These are phyloP conservation scores for Funneliformis caledonium DNA, from an alignment of 371 early-diverging fungal species.

Conservation along the genomic window DNA sequence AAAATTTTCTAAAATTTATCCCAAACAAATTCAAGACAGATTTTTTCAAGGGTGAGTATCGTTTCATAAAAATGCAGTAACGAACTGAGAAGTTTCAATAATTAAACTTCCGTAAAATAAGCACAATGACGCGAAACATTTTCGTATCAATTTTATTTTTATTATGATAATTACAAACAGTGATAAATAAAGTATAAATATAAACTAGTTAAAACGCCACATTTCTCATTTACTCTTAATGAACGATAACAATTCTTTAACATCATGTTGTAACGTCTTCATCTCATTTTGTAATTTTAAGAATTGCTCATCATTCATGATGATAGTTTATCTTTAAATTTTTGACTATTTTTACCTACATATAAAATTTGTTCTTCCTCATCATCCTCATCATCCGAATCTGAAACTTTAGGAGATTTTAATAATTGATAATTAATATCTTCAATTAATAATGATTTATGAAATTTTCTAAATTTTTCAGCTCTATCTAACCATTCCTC, in stretches of 20 bases:
- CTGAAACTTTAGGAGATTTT: neutral
- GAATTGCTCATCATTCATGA: neutral
- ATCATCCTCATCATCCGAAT: neutral
- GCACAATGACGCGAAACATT: too few species aligned
- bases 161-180: too few species aligned
- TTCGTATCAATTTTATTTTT: too few species aligned
- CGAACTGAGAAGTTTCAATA: too few species aligned
- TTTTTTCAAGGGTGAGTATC: too few species aligned
- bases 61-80: too few species aligned
- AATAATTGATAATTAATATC: neutral
- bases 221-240: too few species aligned
- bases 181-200: too few species aligned
- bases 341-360: neutral
- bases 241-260: neutral
- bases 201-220: too few species aligned
- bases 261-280: neutral
- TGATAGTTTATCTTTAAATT: neutral
- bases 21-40: too few species aligned
- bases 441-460: neutral
- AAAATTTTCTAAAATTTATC: too few species aligned
- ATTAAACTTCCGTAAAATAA: too few species aligned
- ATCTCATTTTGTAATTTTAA: neutral
- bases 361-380: neutral
- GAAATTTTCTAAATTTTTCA: neutral
- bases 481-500: neutral